Base-by-base conservation (phyloP, 345 rosid species). In the Noccaea bulbosa region DNA sequence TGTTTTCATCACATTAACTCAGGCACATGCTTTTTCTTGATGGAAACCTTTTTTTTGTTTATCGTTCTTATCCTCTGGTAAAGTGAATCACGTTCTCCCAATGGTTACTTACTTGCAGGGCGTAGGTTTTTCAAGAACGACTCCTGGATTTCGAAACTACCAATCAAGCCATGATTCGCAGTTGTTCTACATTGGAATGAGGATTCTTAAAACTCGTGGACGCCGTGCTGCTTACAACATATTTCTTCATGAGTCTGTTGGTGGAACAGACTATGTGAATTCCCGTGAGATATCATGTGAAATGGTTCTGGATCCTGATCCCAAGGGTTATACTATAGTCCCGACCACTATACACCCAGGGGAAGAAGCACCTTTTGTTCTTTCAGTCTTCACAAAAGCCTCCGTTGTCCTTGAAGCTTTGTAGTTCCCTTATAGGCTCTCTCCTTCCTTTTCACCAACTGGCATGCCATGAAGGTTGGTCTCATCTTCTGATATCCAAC, bases 271-370 rank as follows among this genome's bases (percentile, higher is more conserved):
- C 81, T 95, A 95, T 65, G 99, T 95, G n/a, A 95, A 95, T 70
- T 92, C 99, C 56, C 89, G 99, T 63, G 99, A 95, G 83, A 92
- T 95, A 72, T 95, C 99, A 35, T 95, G 99, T 45, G 99, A 95
- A 84, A 92, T 95, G 98, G 98, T 95, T 81, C 80, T 95, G 79
- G 99, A 95, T 71, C 97, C 99, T 76, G 99, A 95, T 81, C 99
- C 98, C 10, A 95, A 88, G 81, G 99, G 99, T 73, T 95, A 95
- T 86, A 95, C 99, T 15, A 92, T 95, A 38, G 98, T 95, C 67
- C 99, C 99, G 15, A 95, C 98, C 33, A 95, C 99, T 37, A 90
- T 95, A 81, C 99, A 88, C 75, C 98, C 99, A 3, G 98, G 97
- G 67, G 98, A 95, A 84, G 99, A 95, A 83, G 99, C 99, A 12